Conservation (phyloP, 352 stramenopile genomes). For the Pythium graminicola region DNA sequence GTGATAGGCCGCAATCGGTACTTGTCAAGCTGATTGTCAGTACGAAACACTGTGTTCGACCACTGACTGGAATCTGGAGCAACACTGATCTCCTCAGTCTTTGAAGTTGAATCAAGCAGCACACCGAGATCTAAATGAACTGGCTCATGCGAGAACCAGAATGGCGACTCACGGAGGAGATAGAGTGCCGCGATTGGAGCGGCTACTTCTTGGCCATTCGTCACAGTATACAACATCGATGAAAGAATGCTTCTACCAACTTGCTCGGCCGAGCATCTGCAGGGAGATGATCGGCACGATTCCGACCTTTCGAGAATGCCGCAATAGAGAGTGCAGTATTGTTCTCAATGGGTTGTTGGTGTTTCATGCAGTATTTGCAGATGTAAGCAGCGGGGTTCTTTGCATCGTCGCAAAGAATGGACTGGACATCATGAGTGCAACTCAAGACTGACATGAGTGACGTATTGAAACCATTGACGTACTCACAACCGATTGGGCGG, state of each 20-base stretch:
- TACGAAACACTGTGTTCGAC: not conserved
- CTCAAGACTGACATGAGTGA: not conserved
- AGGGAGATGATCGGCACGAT: not conserved
- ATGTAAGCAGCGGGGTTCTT: conserved; percentile 4
- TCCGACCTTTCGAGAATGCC: not conserved
- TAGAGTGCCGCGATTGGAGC: not conserved
- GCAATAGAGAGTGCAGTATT: not conserved
- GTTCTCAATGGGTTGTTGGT: not conserved
- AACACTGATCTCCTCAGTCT: not conserved
- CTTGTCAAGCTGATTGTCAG: not conserved
- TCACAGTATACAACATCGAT: not conserved
- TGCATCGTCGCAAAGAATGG: not conserved
- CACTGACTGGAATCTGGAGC: not conserved
- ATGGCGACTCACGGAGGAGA: not conserved
- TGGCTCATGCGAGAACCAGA: not conserved
- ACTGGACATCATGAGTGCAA: not conserved
- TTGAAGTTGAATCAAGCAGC: not conserved
- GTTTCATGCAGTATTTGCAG: conserved; percentile 4
- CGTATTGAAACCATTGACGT: not conserved
- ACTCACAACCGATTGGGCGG: not conserved
- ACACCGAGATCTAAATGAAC: not conserved
- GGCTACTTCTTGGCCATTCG: not conserved
- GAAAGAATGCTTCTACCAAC: not conserved
- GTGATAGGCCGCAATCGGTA: not conserved
- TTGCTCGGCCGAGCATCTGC: not conserved